Percentiles rank a stretch among this genome's conserved stretches.
phyloP scores from a whole-genome alignment of 805 yeast species.

The Kuraishia piskuri region DNA sequence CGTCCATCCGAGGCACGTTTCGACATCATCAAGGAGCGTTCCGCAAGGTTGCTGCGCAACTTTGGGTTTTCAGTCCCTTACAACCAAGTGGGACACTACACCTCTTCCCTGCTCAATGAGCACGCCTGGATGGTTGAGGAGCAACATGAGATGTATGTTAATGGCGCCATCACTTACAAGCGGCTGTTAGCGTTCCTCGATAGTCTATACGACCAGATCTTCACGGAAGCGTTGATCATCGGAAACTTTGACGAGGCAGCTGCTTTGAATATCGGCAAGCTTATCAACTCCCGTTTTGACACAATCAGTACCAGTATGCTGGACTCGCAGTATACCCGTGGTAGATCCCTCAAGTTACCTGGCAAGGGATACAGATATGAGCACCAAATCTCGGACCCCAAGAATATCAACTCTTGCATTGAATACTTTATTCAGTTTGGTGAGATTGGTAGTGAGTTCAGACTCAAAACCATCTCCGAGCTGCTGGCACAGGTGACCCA shows the following conservation, averaged over 20 bases:
- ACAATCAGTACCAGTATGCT: conserved; percentile 26
- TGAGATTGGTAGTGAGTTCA: conserved; percentile 29
- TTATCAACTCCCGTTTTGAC: conserved; percentile 29
- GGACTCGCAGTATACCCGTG: conserved; percentile 33
- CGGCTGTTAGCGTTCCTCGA: conserved; percentile 32
- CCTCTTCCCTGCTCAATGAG: conserved; percentile 62
- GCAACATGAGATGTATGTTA: conserved; percentile 39
- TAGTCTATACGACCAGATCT: conserved; percentile 48
- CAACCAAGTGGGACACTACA: conserved; percentile 58
- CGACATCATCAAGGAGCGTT: conserved; percentile 55
- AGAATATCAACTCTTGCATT: conserved; percentile 77
- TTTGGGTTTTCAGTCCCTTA: conserved; percentile 71
- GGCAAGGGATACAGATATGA: conserved; percentile 37
- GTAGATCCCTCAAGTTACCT: conserved; percentile 34
- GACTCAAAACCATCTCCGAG: conserved; percentile 43
- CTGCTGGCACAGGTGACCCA: conserved; percentile 63
- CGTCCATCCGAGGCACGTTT: conserved; percentile 51
- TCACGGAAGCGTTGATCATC: conserved; percentile 61
- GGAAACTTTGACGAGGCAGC: conserved; percentile 61
- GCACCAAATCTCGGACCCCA: conserved; percentile 45
- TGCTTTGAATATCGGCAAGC: conserved; percentile 39
- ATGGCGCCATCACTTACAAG: conserved; percentile 39
- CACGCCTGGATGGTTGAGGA: conserved; percentile 58
- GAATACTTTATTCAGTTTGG: conserved; percentile 72
- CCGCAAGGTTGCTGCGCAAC: conserved; percentile 55